Percentiles rank a stretch among this genome's conserved stretches.
Conservation (phyloP, 1,284 basidiomycete species). For the Moniliophthora roreri region DNA sequence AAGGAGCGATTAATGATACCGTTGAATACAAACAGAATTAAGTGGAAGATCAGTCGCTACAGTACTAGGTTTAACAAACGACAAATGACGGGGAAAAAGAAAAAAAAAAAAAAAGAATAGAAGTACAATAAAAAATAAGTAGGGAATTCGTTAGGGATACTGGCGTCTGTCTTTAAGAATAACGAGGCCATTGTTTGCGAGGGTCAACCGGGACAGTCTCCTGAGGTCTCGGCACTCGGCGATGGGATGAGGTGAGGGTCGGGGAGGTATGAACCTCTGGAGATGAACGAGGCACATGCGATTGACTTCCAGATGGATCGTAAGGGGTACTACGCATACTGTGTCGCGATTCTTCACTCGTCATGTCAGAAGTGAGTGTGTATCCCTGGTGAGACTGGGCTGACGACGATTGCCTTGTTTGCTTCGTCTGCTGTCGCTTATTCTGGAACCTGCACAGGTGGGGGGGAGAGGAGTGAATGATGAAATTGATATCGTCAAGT, state of each 20-base stretch:
- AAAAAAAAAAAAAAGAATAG: neutral
- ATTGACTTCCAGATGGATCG: constrained; percentile 32
- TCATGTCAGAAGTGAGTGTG: constrained; percentile 40
- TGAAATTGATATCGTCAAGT: constrained; percentile 15
- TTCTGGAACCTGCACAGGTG: constrained; percentile 72
- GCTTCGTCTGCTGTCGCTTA: constrained; percentile 77
- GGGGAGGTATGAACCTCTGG: constrained; percentile 34
- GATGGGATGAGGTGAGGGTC: constrained; percentile 29
- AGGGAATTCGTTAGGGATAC: neutral
- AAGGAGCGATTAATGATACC: neutral
- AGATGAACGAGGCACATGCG: constrained; percentile 39
- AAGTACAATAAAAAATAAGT: neutral
- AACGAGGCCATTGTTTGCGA: constrained; percentile 41
- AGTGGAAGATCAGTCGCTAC: neutral
- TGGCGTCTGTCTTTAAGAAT: neutral
- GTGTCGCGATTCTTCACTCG: constrained; percentile 30
- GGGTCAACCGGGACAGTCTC: constrained; percentile 32
- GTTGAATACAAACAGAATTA: neutral
- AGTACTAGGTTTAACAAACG: neutral
- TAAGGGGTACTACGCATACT: constrained; percentile 29
- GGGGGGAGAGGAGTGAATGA: constrained; percentile 17
- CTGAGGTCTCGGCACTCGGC: constrained; percentile 25
- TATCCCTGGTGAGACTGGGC: constrained; percentile 53
- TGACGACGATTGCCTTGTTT: constrained; percentile 65
- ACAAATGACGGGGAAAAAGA: neutral